phyloP scores from a whole-genome alignment of 257 asterid genomes.

The Catharanthus roseus region DNA sequence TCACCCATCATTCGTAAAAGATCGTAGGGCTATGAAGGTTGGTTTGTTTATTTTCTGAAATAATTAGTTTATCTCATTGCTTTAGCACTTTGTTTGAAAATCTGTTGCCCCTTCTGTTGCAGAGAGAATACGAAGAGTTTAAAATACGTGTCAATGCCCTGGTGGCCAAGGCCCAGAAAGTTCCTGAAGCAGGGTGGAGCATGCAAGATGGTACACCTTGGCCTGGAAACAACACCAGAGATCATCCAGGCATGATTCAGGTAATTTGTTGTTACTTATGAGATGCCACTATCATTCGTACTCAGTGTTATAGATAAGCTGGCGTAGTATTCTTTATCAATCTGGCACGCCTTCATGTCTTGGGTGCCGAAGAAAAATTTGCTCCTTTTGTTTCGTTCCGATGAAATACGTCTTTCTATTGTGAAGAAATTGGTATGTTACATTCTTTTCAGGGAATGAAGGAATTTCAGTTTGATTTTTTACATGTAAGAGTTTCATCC shows the following conservation, averaged over 20 bases:
- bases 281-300: not conserved
- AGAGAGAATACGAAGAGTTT: conserved; percentile 97
- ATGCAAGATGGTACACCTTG: conserved; percentile 99
- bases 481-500: not conserved
- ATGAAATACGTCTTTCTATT: not conserved
- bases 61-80: conserved; percentile 11
- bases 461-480: not conserved
- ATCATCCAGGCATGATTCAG: conserved; percentile 99
- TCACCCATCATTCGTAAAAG: conserved; percentile 88
- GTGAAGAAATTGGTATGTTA: not conserved
- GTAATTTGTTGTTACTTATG: conserved; percentile 29
- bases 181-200: conserved; percentile 96
- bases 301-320: not conserved
- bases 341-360: not conserved
- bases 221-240: conserved; percentile 97
- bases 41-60: conserved; percentile 11
- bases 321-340: not conserved
- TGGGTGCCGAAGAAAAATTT: not conserved
- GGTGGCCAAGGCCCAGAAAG: conserved; percentile 84
- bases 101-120: conserved; percentile 24
- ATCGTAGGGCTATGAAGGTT: conserved; percentile 98
- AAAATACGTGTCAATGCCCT: conserved; percentile 78
- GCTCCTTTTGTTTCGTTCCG: not conserved
- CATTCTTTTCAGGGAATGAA: not conserved
- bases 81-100: conserved; percentile 20